phyloP scores from a whole-genome alignment of 371 early-diverging fungal species.

The Mortierella sp. region DNA sequence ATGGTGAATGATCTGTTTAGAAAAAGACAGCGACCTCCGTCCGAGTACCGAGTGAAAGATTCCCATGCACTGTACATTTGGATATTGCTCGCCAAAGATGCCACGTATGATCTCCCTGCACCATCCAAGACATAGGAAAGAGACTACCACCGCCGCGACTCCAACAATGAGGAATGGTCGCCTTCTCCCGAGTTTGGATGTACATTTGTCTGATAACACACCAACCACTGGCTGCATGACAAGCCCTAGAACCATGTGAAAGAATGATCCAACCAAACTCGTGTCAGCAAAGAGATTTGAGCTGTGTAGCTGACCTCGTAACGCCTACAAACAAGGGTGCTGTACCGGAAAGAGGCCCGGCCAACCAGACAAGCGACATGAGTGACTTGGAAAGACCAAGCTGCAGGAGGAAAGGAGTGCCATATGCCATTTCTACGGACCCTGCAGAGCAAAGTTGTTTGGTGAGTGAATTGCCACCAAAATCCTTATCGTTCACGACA shows the following conservation, averaged over 20 bases:
- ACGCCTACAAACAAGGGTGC: background rate
- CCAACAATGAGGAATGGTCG: slow-evolving; percentile 81
- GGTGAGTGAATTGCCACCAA: slow-evolving; percentile 1
- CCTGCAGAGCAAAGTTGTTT: slow-evolving; percentile 15
- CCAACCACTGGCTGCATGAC: slow-evolving; percentile 89
- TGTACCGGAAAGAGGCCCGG: slow-evolving; percentile 93
- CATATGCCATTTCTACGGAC: slow-evolving; percentile 59
- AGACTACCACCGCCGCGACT: slow-evolving; percentile 67
- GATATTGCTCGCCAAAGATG: slow-evolving; percentile 57
- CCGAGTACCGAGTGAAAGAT: too few relatives aligned
- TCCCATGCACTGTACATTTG: too few relatives aligned
- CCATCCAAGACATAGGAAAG: slow-evolving; percentile 84
- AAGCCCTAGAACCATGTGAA: slow-evolving; percentile 61
- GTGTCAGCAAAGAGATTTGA: too few relatives aligned
- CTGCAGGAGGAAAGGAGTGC: slow-evolving; percentile 89
- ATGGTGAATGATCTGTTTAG: background rate
- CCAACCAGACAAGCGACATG: slow-evolving; percentile 95
- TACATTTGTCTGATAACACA: slow-evolving; percentile 77
- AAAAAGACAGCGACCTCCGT: too few relatives aligned
- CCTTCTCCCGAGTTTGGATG: slow-evolving; percentile 75
- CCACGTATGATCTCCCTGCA: slow-evolving; percentile 73
- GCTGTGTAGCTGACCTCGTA: too few relatives aligned
- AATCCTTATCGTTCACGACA: too few relatives aligned
- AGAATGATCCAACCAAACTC: background rate
- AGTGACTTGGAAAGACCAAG: slow-evolving; percentile 86